Evolutionary conservation across 148 eudicot species (phyloP).

Genomic region (Rhododendron kiyosumense): DNA sequence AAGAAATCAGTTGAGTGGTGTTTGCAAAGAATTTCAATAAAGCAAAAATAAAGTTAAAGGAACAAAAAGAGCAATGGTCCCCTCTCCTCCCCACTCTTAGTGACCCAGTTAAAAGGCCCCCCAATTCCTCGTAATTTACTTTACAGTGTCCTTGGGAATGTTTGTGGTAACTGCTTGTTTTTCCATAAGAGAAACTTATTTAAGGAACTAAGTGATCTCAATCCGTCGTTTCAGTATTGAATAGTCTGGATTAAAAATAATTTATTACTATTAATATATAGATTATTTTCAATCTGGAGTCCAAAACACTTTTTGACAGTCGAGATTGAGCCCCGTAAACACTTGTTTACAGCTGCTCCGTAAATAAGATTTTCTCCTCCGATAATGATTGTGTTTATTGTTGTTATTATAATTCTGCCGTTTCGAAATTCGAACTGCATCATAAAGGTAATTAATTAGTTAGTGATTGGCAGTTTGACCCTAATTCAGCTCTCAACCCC

Average conservation of each 20-base stretch:
- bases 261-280: too few relatives aligned
- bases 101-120: background rate
- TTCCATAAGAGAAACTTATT: too few relatives aligned
- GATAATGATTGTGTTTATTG: background rate
- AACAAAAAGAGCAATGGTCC: background rate
- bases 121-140: background rate
- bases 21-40: background rate
- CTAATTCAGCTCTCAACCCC: background rate
- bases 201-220: too few relatives aligned
- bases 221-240: too few relatives aligned
- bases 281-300: too few relatives aligned
- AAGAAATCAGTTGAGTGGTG: background rate
- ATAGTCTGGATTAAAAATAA: too few relatives aligned
- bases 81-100: background rate
- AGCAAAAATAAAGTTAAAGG: background rate
- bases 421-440: background rate
- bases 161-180: background rate
- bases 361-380: too few relatives aligned
- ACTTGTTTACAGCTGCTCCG: too few relatives aligned
- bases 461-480: background rate
- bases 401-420: background rate
- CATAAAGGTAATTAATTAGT: background rate
- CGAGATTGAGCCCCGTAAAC: too few relatives aligned
- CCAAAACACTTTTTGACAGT: too few relatives aligned
- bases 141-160: background rate